phyloP scores from a whole-genome alignment of 2,329 filamentous ascomycete genomes.

The Penicillium sp. region DNA sequence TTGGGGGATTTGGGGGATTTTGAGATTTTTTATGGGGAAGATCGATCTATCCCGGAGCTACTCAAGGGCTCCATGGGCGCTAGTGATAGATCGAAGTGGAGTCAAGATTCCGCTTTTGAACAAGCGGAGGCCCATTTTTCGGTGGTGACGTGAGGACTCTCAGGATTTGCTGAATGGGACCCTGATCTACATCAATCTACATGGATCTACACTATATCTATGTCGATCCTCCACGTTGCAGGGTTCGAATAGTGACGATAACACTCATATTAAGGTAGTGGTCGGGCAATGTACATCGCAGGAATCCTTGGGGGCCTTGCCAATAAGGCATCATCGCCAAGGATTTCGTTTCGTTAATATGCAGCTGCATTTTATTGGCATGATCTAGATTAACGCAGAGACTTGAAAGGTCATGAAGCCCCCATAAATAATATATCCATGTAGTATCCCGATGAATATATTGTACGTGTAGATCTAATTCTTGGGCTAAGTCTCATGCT shows the following conservation, averaged over 20 bases:
- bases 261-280: background rate
- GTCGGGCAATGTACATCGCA: background rate
- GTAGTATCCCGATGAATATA: background rate
- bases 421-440: background rate
- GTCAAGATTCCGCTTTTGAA: background rate
- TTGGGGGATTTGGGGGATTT: background rate
- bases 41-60: background rate
- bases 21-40: background rate
- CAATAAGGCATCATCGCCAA: background rate
- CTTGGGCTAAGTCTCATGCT: background rate
- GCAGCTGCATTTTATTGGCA: background rate
- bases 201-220: background rate
- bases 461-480: background rate
- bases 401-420: background rate
- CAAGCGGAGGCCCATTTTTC: background rate
- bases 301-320: background rate
- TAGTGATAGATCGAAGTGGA: slow-evolving; percentile 1
- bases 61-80: background rate
- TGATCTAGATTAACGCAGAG: background rate
- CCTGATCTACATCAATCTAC: background rate
- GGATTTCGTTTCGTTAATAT: background rate
- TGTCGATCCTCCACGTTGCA: background rate
- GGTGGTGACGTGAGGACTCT: slow-evolving; percentile 17
- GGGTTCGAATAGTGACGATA: background rate
- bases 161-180: background rate